Evolutionary conservation across 2,329 filamentous ascomycete species (phyloP).

Genomic region (Penicillium thymicola): DNA sequence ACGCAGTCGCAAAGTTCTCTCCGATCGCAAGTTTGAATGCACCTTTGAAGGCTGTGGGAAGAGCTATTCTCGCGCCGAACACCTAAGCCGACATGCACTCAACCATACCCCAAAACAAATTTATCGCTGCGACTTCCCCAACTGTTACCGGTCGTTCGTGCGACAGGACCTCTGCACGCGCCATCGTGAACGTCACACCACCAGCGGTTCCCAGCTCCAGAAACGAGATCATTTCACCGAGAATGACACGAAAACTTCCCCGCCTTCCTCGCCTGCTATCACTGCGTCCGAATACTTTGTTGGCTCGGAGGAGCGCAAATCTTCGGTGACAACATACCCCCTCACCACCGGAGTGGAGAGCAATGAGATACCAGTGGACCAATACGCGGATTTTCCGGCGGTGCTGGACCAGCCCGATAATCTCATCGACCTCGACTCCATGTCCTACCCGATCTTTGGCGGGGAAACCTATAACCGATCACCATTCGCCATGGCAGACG

Average conservation of each 20-base stretch:
- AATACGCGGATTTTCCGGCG: slow-evolving; percentile 17
- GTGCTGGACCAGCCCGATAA: slow-evolving; percentile 17
- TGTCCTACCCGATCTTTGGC: slow-evolving; percentile 76
- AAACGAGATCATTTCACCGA: slow-evolving; percentile 46
- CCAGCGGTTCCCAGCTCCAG: slow-evolving; percentile 53
- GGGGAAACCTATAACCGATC: slow-evolving; percentile 80
- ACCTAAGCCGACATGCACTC: slow-evolving; percentile 81
- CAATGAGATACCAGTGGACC: slow-evolving; percentile 15
- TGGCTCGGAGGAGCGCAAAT: slow-evolving; percentile 14
- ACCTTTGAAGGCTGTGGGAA: slow-evolving; percentile 85
- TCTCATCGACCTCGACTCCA: slow-evolving; percentile 33
- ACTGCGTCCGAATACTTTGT: slow-evolving; percentile 20
- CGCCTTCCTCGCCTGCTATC: slow-evolving; percentile 23
- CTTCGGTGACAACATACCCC: slow-evolving; percentile 18
- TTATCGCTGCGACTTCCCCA: slow-evolving; percentile 87
- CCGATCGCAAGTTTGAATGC: slow-evolving; percentile 67
- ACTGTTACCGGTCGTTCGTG: slow-evolving; percentile 87
- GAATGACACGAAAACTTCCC: slow-evolving; percentile 19
- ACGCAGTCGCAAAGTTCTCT: slow-evolving; percentile 44
- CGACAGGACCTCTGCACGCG: slow-evolving; percentile 87
- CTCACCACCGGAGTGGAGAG: slow-evolving; percentile 20
- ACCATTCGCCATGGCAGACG: slow-evolving; percentile 81
- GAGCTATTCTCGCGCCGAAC: slow-evolving; percentile 93
- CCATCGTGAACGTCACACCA: slow-evolving; percentile 76
- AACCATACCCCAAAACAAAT: slow-evolving; percentile 90